These are phyloP conservation scores for Penicillium glabrum DNA, from an alignment of 2,329 filamentous ascomycete genomes.

Conservation along the genomic window DNA sequence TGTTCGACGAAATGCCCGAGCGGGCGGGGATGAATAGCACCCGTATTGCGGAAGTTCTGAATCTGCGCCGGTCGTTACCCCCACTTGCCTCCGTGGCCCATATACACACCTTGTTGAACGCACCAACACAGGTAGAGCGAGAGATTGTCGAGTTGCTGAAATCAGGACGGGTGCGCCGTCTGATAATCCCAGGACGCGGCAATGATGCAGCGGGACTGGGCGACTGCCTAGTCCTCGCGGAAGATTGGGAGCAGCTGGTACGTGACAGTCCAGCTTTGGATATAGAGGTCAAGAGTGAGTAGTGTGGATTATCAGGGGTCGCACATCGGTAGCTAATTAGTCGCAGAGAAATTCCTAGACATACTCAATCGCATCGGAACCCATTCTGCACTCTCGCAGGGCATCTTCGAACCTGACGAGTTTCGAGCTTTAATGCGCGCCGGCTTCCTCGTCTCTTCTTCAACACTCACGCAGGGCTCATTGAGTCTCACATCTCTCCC, in stretches of 20 bases:
- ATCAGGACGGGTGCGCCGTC: conserved; percentile 52
- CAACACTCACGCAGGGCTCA: conserved; percentile 39
- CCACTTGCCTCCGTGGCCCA: conserved; percentile 61
- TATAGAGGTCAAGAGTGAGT: conserved; percentile 35
- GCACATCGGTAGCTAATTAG: not conserved
- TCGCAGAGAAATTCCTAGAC: conserved; percentile 50
- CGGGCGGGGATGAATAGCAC: conserved; percentile 62
- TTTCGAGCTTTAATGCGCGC: conserved; percentile 50
- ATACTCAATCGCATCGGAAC: conserved; percentile 50
- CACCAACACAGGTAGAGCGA: conserved; percentile 59
- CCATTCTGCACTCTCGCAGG: conserved; percentile 47
- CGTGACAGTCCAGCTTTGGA: conserved; percentile 34
- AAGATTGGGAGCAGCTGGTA: conserved; percentile 53
- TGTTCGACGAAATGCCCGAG: conserved; percentile 58
- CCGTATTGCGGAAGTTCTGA: conserved; percentile 59
- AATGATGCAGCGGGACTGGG: conserved; percentile 56
- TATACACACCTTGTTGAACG: conserved; percentile 57
- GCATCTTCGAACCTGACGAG: conserved; percentile 48
- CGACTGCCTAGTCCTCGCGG: conserved; percentile 57
- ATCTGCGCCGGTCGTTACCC: conserved; percentile 55
- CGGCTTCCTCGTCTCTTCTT: conserved; percentile 57
- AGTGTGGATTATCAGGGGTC: not conserved
- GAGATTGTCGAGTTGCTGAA: conserved; percentile 57
- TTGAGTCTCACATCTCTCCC: conserved; percentile 45
- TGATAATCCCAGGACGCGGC: conserved; percentile 59